These are phyloP conservation scores for Ophioceras dolichostomum DNA, from an alignment of 2,329 filamentous ascomycete species.

Conservation along the genomic window DNA sequence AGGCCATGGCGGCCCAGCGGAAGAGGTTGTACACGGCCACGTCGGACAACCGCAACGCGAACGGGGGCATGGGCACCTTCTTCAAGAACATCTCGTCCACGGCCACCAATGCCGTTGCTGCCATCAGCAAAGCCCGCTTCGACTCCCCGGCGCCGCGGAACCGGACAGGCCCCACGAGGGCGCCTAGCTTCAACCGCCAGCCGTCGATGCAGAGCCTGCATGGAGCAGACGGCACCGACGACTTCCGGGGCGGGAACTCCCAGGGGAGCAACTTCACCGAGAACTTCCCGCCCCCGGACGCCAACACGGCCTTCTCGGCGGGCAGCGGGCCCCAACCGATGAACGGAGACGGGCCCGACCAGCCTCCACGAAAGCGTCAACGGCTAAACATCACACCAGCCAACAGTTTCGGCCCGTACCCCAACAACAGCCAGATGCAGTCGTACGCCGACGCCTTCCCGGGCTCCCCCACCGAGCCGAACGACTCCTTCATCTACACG, in stretches of 20 bases:
- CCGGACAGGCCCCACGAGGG: slow-evolving; percentile 44
- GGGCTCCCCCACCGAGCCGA: slow-evolving; percentile 67
- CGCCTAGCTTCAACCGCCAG: slow-evolving; percentile 59
- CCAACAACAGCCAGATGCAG: slow-evolving; percentile 29
- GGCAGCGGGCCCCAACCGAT: slow-evolving; percentile 21
- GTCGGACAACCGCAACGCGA: slow-evolving; percentile 50
- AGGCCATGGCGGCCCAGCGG: slow-evolving; percentile 90
- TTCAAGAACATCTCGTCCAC: slow-evolving; percentile 95
- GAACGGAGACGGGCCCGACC: slow-evolving; percentile 47
- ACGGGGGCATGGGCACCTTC: slow-evolving; percentile 69
- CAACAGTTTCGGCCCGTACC: slow-evolving; percentile 35
- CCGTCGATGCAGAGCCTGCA: slow-evolving; percentile 60
- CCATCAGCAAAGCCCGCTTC: slow-evolving; percentile 91
- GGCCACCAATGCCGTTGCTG: slow-evolving; percentile 84
- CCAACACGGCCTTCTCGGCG: slow-evolving; percentile 57
- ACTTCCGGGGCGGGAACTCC: slow-evolving; percentile 52
- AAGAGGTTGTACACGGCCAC: slow-evolving; percentile 81
- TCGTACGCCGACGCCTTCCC: slow-evolving; percentile 35
- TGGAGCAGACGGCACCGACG: slow-evolving; percentile 20
- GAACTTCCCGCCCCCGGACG: slow-evolving; percentile 66
- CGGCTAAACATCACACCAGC: slow-evolving; percentile 42
- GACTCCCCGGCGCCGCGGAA: slow-evolving; percentile 54
- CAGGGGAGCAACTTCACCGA: slow-evolving; percentile 89
- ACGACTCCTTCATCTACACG: slow-evolving; percentile 64
- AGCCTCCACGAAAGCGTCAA: slow-evolving; percentile 68